A percentile compares a stretch with the other conserved stretches of the same genome.
These are phyloP conservation scores for Moricandia moricandioides DNA, from an alignment of 345 rosid genomes.

Conservation along the genomic window DNA sequence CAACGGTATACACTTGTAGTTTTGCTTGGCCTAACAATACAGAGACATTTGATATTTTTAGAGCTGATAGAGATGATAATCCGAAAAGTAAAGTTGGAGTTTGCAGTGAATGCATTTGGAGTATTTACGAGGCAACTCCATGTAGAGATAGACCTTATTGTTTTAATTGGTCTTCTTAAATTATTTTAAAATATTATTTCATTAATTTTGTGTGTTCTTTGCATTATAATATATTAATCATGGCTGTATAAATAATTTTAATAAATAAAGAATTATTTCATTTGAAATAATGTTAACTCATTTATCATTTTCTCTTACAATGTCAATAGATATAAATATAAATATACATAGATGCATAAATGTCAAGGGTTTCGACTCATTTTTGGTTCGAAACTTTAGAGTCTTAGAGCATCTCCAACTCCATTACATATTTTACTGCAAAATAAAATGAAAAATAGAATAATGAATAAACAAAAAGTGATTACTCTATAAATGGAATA, in stretches of 20 bases:
- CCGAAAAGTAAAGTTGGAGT: background rate
- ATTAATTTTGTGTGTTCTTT: background rate
- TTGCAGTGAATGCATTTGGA: background rate
- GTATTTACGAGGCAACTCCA: background rate
- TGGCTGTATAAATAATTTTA: too few species aligned
- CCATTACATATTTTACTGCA: too few species aligned
- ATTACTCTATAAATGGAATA: too few species aligned
- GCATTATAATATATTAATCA: background rate
- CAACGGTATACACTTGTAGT: background rate
- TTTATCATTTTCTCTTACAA: too few species aligned
- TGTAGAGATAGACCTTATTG: conserved; percentile 5
- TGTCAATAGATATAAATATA: too few species aligned
- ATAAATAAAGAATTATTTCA: background rate
- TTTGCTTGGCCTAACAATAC: conserved; percentile 7
- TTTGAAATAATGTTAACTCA: background rate
- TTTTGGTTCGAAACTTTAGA: too few species aligned
- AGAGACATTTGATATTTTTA: background rate
- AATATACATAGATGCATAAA: too few species aligned
- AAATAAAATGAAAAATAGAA: too few species aligned
- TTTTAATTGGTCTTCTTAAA: background rate
- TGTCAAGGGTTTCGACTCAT: too few species aligned
- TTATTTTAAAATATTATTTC: background rate
- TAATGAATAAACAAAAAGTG: too few species aligned
- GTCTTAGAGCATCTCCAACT: too few species aligned
- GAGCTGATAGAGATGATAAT: conserved; percentile 9